Evolutionary conservation across 305 asterid species (phyloP).

Genomic region (Euphrasia arctica): DNA sequence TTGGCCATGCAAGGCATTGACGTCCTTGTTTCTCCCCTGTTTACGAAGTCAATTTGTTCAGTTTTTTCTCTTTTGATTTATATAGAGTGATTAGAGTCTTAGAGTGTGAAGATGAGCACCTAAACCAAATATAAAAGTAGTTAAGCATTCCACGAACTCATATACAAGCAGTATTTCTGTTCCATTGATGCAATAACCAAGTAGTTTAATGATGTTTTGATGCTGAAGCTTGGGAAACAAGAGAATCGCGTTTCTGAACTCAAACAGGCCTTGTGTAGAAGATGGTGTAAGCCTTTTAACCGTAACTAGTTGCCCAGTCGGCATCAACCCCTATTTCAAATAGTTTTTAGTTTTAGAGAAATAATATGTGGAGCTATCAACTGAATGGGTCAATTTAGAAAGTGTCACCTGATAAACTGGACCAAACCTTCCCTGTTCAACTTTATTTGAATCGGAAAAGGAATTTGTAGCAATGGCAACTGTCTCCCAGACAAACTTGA

Average conservation of each 20-base stretch:
- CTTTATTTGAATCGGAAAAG: slow-evolving; percentile 25
- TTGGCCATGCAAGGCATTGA: slow-evolving; percentile 20
- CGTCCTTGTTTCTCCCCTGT: slow-evolving; percentile 8
- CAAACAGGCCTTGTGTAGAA: neutral
- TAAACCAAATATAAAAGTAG: slow-evolving; percentile 19
- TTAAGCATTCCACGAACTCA: slow-evolving; percentile 26
- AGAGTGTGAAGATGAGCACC: slow-evolving; percentile 14
- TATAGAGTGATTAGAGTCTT: too few species aligned
- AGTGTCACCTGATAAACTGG: slow-evolving; percentile 25
- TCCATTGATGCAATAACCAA: slow-evolving; percentile 26
- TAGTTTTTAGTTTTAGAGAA: neutral
- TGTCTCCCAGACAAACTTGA: slow-evolving; percentile 24
- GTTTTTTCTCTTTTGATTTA: neutral
- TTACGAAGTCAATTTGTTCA: neutral
- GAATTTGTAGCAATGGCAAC: slow-evolving; percentile 26
- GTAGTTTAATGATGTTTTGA: slow-evolving; percentile 24
- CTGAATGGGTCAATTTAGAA: neutral
- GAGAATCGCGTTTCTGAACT: slow-evolving; percentile 19
- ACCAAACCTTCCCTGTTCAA: slow-evolving; percentile 24
- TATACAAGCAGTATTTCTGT: slow-evolving; percentile 27
- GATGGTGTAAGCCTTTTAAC: slow-evolving; percentile 18
- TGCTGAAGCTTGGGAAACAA: slow-evolving; percentile 24
- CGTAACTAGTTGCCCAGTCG: slow-evolving; percentile 22
- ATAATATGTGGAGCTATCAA: neutral
- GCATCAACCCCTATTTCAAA: slow-evolving; percentile 20